Conservation (phyloP, 257 asterid species). For the Cinchona pubescens region DNA sequence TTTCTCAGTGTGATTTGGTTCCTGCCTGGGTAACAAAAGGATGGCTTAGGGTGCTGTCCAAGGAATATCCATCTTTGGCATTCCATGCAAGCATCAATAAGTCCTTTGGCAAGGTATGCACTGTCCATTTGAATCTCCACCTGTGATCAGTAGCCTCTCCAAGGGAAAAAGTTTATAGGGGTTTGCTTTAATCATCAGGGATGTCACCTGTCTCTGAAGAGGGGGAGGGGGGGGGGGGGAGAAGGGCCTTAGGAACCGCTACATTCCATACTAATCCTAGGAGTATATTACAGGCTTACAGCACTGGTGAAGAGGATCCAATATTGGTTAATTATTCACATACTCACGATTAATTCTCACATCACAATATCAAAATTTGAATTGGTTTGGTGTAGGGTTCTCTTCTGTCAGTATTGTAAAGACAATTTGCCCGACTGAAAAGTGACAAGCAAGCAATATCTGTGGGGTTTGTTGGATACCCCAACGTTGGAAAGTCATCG, state of each 20-base stretch:
- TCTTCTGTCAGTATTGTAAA: slow-evolving; percentile 77
- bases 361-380: no score
- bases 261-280: not conserved
- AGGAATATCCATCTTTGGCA: slow-evolving; percentile 90
- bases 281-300: no score
- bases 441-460: slow-evolving; percentile 96
- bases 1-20: slow-evolving; percentile 82
- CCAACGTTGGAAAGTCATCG: slow-evolving; percentile 97
- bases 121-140: not conserved
- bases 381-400: slow-evolving; percentile 54
- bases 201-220: not conserved
- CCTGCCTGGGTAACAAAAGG: slow-evolving; percentile 97
- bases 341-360: not conserved
- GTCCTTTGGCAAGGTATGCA: slow-evolving; percentile 90
- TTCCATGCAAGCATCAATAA: slow-evolving; percentile 93
- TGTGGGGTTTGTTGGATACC: slow-evolving; percentile 96
- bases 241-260: not conserved
- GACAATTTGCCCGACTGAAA: slow-evolving; percentile 87
- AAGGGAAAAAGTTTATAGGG: not conserved
- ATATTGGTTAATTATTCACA: no score
- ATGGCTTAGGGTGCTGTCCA: slow-evolving; percentile 82
- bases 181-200: no score
- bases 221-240: not conserved
- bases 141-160: not conserved
- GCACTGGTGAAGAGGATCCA: no score